phyloP scores from a whole-genome alignment of 306 rosid species.

The Prunus kanzakura region DNA sequence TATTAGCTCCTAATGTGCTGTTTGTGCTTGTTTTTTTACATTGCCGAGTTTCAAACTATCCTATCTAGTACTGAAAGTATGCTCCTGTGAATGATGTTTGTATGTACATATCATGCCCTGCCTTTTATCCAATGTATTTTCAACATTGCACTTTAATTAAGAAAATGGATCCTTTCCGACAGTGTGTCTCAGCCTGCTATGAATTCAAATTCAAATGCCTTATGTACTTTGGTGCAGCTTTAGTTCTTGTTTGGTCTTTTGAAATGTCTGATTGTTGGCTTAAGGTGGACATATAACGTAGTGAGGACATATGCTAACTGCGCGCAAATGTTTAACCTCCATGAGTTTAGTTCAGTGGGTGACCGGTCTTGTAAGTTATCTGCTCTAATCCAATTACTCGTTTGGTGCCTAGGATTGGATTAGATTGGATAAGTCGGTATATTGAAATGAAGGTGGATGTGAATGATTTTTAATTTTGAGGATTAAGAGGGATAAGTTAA shows the following conservation, averaged over 20 bases:
- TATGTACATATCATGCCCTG: constrained; percentile 21
- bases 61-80: constrained; percentile 3
- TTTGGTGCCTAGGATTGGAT: too few relatives aligned
- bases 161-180: not conserved
- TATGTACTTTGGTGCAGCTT: not conserved
- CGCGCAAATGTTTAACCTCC: too few relatives aligned
- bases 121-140: not conserved
- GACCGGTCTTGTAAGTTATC: too few relatives aligned
- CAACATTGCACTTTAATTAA: not conserved
- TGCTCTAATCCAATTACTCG: too few relatives aligned
- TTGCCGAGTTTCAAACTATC: not conserved
- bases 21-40: not conserved
- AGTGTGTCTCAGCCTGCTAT: too few relatives aligned
- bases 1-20: not conserved
- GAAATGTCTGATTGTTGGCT: not conserved
- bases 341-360: too few relatives aligned
- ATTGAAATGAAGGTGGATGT: too few relatives aligned
- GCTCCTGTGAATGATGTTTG: not conserved
- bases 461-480: too few relatives aligned
- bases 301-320: too few relatives aligned
- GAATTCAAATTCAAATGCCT: not conserved
- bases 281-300: too few relatives aligned
- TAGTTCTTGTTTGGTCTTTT: not conserved
- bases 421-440: too few relatives aligned
- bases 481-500: too few relatives aligned